Base-by-base conservation (phyloP, 2,329 filamentous ascomycete species). In the Arthroderma sp. region DNA sequence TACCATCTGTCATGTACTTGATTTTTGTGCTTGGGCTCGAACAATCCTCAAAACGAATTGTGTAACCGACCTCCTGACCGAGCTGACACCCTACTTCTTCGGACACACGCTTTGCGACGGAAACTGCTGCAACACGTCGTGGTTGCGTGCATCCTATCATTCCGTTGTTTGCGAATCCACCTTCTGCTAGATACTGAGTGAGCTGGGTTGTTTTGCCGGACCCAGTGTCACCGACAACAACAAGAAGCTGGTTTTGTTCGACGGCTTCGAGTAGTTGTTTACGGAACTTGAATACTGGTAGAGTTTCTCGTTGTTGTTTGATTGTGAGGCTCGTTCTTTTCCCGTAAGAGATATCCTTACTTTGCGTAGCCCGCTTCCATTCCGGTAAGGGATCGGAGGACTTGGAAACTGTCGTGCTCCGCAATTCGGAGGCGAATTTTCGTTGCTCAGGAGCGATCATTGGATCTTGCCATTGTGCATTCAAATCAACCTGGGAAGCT, bases 1-100 rank as follows among this genome's bases (percentile, higher is more conserved):
- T 96, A 64, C 91, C 91, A 57, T 98, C 91, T 10, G 91, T 98
- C 89, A 98, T 95, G 68, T 98, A 98, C 69, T 98, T 98, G 70
- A 98, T 94, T 58, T 81, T 85, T 1, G 91, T 98, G 11, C 81
- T 75, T 1, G 85, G 79, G 51, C 81, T 85, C 0, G 89, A 95
- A 60, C 81, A 84, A 65, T 98, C 91, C 59, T 98, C 91, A 60
- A 98, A 98, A 61, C 91, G 85, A 59, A 98, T 94, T 5, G 85
- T 94, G 61, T 98, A 98, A 44, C 91, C 91, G 50, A 98, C 89
- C 61, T 95, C 88, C 45, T 88, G 80, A 31, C 91, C 91, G 8
- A 96, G 74, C 51, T 81, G 75, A 55, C 89, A 95, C 10, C 91
- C 89, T 47, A 96, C 86, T 67, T 98, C 91, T 59, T 96, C 87